A percentile compares a stretch with the other conserved stretches of the same genome.
phyloP scores from a whole-genome alignment of 2,329 filamentous ascomycete genomes.

The Pestalotiopsis sp. region DNA sequence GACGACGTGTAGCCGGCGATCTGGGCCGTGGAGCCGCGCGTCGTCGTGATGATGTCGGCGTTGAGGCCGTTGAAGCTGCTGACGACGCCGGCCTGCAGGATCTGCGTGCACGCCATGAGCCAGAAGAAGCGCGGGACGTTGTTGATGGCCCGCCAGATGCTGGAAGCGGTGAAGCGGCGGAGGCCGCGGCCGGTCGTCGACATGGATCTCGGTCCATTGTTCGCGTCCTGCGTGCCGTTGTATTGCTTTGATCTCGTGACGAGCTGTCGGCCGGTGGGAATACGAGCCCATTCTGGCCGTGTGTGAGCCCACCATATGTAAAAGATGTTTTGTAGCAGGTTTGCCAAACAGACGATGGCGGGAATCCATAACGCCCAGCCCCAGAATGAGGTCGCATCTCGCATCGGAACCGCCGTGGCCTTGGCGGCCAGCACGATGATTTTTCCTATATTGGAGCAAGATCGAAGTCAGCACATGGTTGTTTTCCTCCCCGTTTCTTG shows the following conservation, averaged over 20 bases:
- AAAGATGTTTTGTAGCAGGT: slow-evolving; percentile 23
- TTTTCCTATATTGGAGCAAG: slow-evolving; percentile 17
- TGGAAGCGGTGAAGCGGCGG: background rate
- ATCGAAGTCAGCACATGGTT: background rate
- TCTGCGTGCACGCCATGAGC: slow-evolving; percentile 24
- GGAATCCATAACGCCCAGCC: slow-evolving; percentile 31
- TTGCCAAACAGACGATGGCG: slow-evolving; percentile 22
- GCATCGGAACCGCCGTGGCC: slow-evolving; percentile 28
- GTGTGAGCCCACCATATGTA: slow-evolving; percentile 26
- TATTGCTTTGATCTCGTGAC: slow-evolving; percentile 6
- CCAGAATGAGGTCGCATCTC: slow-evolving; percentile 28
- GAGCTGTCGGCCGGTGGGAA: slow-evolving; percentile 22
- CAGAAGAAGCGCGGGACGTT: slow-evolving; percentile 27
- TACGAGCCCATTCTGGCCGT: slow-evolving; percentile 25
- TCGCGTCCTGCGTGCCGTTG: background rate
- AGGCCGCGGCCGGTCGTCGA: background rate
- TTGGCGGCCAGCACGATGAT: slow-evolving; percentile 27
- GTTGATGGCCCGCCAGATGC: slow-evolving; percentile 14
- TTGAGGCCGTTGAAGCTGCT: slow-evolving; percentile 23
- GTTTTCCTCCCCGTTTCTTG: background rate
- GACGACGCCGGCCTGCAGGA: slow-evolving; percentile 24
- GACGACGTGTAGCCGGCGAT: slow-evolving; percentile 30
- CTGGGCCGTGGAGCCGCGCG: slow-evolving; percentile 27
- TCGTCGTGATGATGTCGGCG: slow-evolving; percentile 25
- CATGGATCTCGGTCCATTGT: background rate